These are phyloP conservation scores for Cystobasidium slooffiae DNA, from an alignment of 1,284 basidiomycete genomes.

Conservation along the genomic window DNA sequence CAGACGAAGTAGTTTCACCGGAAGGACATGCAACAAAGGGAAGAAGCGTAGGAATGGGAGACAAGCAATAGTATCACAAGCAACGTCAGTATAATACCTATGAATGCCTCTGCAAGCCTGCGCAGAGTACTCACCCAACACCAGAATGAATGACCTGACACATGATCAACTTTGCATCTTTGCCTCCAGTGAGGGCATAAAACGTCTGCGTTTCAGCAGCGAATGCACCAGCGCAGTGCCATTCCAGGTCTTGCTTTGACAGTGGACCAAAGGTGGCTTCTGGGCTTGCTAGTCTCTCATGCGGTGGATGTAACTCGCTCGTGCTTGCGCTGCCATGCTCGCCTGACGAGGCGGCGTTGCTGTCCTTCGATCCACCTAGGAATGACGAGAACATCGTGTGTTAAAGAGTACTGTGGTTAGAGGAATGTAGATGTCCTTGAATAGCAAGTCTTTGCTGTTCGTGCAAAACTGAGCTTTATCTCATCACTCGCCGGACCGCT, in stretches of 20 bases:
- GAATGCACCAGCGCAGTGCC: conserved; percentile 78
- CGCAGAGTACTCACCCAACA: conserved; percentile 73
- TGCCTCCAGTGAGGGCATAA: conserved; percentile 71
- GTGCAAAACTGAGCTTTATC: background rate
- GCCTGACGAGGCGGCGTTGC: conserved; percentile 7
- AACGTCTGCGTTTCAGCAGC: conserved; percentile 90
- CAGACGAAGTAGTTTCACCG: background rate
- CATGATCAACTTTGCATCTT: conserved; percentile 81
- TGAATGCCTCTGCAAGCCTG: no score
- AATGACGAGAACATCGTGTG: conserved; percentile 37
- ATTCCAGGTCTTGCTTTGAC: conserved; percentile 73
- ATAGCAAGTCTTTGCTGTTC: background rate
- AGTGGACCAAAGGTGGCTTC: conserved; percentile 59
- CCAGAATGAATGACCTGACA: conserved; percentile 94
- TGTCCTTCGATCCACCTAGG: conserved; percentile 30
- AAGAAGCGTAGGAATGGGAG: no score
- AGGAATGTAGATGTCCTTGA: background rate
- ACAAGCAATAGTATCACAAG: no score
- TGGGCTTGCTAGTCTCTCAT: conserved; percentile 28
- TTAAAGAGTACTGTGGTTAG: background rate
- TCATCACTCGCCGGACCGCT: background rate
- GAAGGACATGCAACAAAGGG: background rate
- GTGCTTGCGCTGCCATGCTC: conserved; percentile 21
- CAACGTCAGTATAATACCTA: no score
- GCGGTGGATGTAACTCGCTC: conserved; percentile 30